A percentile compares a stretch with the other conserved stretches of the same genome.
These are phyloP conservation scores for Talaromyces liani DNA, from an alignment of 495 filamentous ascomycete species.

Conservation along the genomic window DNA sequence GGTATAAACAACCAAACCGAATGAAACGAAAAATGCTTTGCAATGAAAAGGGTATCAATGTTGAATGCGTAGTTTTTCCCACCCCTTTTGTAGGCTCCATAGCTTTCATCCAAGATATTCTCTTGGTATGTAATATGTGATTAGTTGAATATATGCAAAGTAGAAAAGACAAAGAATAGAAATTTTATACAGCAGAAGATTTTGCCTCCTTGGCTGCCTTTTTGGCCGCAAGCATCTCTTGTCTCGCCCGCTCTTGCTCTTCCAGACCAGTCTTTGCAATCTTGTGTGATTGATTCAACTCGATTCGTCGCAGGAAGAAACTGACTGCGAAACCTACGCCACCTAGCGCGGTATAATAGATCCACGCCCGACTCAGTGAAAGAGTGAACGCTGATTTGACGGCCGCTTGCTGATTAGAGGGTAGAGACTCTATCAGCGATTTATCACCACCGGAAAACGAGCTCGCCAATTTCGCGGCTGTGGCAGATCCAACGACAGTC, in stretches of 20 bases:
- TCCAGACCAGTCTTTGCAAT: slow-evolving; percentile 57
- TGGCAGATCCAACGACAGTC: slow-evolving; percentile 26
- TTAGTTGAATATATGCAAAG: not conserved
- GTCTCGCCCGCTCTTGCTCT: slow-evolving; percentile 37
- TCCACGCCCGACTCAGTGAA: slow-evolving; percentile 60
- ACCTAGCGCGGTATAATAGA: slow-evolving; percentile 50
- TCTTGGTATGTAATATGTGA: not conserved
- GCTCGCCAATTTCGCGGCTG: slow-evolving; percentile 22
- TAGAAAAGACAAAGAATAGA: not conserved
- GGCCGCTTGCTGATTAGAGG: slow-evolving; percentile 34
- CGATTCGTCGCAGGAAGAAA: slow-evolving; percentile 46
- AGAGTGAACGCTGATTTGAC: slow-evolving; percentile 49
- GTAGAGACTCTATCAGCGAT: slow-evolving; percentile 43
- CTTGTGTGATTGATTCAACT: slow-evolving; percentile 51
- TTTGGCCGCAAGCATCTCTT: slow-evolving; percentile 28
- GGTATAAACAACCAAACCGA: not conserved
- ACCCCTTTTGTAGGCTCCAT: not conserved
- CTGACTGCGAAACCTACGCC: slow-evolving; percentile 47
- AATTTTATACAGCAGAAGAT: not conserved
- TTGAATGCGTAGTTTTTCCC: not conserved
- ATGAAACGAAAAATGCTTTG: not conserved
- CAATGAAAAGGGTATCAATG: not conserved
- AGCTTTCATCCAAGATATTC: not conserved
- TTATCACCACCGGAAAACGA: slow-evolving; percentile 55
- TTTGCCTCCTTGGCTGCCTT: slow-evolving; percentile 14